phyloP scores from a whole-genome alignment of 1,284 basidiomycete species.

The Pseudozyma sp. region DNA sequence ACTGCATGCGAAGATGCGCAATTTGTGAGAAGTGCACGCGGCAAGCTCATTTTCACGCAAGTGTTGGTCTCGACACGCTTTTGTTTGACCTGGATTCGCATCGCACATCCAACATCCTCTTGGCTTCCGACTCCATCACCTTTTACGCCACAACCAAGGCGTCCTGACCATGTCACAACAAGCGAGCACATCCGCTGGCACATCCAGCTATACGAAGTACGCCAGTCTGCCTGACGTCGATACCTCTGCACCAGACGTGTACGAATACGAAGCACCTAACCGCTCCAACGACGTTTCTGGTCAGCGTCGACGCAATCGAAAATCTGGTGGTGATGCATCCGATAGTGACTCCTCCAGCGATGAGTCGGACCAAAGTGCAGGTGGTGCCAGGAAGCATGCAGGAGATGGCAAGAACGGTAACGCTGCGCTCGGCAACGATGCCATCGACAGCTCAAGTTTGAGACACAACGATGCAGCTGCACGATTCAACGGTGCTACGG shows the following conservation, averaged over 20 bases:
- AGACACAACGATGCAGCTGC: conserved; percentile 25
- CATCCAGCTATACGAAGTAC: conserved; percentile 35
- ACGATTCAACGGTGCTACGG: conserved; percentile 34
- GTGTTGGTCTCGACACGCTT: conserved; percentile 33
- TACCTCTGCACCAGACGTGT: conserved; percentile 43
- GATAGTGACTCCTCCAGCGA: conserved; percentile 27
- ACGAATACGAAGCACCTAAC: conserved; percentile 21
- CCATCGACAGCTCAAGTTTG: conserved; percentile 35
- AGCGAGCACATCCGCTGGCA: background rate
- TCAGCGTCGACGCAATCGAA: conserved; percentile 16
- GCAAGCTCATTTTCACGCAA: background rate
- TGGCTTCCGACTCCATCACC: background rate
- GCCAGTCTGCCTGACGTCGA: conserved; percentile 48
- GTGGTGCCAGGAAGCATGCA: conserved; percentile 23
- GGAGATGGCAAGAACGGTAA: conserved; percentile 14
- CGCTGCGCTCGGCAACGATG: conserved; percentile 4
- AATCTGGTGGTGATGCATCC: conserved; percentile 1
- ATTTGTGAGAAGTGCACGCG: background rate
- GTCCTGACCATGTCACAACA: conserved; percentile 15
- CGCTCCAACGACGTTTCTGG: conserved; percentile 7
- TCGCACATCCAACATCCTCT: background rate
- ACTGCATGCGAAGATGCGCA: conserved; percentile 4
- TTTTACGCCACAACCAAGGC: conserved; percentile 6
- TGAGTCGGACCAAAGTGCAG: conserved; percentile 22
- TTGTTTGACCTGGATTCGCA: background rate